A percentile compares a stretch with the other conserved stretches of the same genome.
Evolutionary conservation across 179 eudicot species (phyloP).

Genomic region (Spergularia azorica): DNA sequence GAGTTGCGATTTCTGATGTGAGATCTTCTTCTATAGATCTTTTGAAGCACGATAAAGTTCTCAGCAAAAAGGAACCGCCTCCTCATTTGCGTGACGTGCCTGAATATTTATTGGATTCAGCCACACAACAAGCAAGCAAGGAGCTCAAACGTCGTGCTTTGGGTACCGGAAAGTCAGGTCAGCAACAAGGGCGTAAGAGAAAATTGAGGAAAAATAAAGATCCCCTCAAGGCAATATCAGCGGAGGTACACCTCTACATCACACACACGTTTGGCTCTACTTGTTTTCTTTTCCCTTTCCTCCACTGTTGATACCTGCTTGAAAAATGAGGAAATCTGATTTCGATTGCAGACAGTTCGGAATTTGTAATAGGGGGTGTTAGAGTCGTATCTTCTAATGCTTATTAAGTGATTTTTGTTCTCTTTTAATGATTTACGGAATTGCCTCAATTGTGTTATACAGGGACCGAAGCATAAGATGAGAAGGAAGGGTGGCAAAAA

Average conservation of each 20-base stretch:
- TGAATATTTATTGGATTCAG: constrained; percentile 75
- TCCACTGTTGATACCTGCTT: not conserved
- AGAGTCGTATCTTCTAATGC: too few relatives aligned
- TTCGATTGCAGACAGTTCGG: too few relatives aligned
- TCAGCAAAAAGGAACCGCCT: constrained; percentile 88
- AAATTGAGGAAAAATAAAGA: constrained; percentile 58
- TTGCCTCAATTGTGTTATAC: not conserved
- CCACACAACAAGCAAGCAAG: constrained; percentile 92
- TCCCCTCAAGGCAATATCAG: constrained; percentile 81
- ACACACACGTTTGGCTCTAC: too few relatives aligned
- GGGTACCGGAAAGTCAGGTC: constrained; percentile 53
- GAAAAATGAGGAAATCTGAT: not conserved
- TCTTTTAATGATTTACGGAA: not conserved
- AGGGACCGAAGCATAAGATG: constrained; percentile 32
- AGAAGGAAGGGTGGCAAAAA: constrained; percentile 20
- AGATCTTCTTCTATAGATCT: constrained; percentile 53
- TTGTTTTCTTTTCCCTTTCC: too few relatives aligned
- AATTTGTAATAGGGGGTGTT: too few relatives aligned
- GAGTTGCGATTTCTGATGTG: not conserved
- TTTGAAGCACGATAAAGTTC: constrained; percentile 81
- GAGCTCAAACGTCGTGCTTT: constrained; percentile 83
- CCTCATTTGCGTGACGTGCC: constrained; percentile 80
- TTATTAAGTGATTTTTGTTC: not conserved
- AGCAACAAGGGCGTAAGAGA: constrained; percentile 46
- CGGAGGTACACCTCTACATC: constrained; percentile 50